Percentiles rank a stretch among this genome's conserved stretches.
These are phyloP conservation scores for Xerocomus spinulosus DNA, from an alignment of 768 basidiomycete species.

Conservation along the genomic window DNA sequence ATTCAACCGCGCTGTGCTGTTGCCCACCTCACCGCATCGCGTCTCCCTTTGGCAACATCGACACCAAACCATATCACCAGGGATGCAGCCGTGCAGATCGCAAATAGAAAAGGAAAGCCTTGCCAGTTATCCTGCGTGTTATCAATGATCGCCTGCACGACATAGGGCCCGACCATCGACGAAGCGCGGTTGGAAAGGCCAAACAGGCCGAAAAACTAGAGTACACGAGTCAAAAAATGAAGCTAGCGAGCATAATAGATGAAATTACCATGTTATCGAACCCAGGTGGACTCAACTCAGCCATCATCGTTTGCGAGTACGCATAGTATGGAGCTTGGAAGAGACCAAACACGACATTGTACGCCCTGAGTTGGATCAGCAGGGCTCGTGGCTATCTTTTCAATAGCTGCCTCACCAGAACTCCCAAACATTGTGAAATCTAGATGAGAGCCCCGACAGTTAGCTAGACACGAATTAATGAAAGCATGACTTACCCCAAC, in stretches of 20 bases:
- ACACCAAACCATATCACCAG: slow-evolving; percentile 75
- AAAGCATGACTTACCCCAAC: slow-evolving; percentile 49
- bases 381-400: neutral
- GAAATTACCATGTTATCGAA: slow-evolving; percentile 83
- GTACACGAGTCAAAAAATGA: neutral
- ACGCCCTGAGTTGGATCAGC: slow-evolving; percentile 46
- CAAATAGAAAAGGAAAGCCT: slow-evolving; percentile 82
- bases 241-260: too few species aligned
- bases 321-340: slow-evolving; percentile 89
- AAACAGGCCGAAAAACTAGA: slow-evolving; percentile 81
- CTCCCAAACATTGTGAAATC: slow-evolving; percentile 81
- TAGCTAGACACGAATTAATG: neutral
- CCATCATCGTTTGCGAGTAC: slow-evolving; percentile 85
- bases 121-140: slow-evolving; percentile 70
- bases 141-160: slow-evolving; percentile 80
- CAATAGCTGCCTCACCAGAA: slow-evolving; percentile 56
- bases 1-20: slow-evolving; percentile 21
- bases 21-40: slow-evolving; percentile 60
- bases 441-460: slow-evolving; percentile 14
- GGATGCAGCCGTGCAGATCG: slow-evolving; percentile 59
- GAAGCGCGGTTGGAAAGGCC: slow-evolving; percentile 81
- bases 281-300: slow-evolving; percentile 80
- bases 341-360: slow-evolving; percentile 74
- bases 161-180: slow-evolving; percentile 84
- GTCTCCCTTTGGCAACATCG: slow-evolving; percentile 57